Evolutionary conservation across 768 basidiomycete species (phyloP), one percentile per base, ranked within the genome.

Genomic region (Lactarius vividus): DNA sequence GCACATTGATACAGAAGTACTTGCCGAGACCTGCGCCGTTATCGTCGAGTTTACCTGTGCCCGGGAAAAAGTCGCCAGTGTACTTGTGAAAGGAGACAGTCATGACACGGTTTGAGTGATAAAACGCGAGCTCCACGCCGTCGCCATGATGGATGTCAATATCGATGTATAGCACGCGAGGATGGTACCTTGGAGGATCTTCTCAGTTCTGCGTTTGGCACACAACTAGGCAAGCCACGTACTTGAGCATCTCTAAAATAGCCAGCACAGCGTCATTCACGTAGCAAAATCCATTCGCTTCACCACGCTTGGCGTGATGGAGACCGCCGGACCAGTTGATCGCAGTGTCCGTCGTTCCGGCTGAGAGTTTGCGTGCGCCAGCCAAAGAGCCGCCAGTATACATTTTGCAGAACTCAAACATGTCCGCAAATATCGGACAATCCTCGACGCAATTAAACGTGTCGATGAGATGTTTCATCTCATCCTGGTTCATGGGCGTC

Each of bases 61-160:
- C 95, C 0, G 96, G 96, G 76, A 99, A 99, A 82, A 99, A 99
- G 73, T 96, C 94, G 63, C 94, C 95, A 1, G 92, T 95, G 80
- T 97, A 99, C 78, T 98, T 98, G 81, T 99, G 96, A 78, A 99
- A 99, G 0, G 96, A 98, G 16, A 98, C 93, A 0, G 96, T 98
- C 85, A 98, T 90, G 69, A 99, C 96, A n/a, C 96, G 88, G 72
- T 99, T 95, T 44, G 94, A 91, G 71, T 96, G 90, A 77, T 96
- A 99, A 77, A 99, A 98, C 0, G 96, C 97, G 66, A 96, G 90
- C 74, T 99, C 94, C 2, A 99, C 97, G 28, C 96, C 96, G 72
- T 99, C 96, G 9, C 96, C 96, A 71, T 99, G 96, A 75, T 99
- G 96, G 63, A 98, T 98, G 74, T 99, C 96, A 69, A 99, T 99